phyloP scores from a whole-genome alignment of 805 yeast species.

The Kazachstania africana region DNA sequence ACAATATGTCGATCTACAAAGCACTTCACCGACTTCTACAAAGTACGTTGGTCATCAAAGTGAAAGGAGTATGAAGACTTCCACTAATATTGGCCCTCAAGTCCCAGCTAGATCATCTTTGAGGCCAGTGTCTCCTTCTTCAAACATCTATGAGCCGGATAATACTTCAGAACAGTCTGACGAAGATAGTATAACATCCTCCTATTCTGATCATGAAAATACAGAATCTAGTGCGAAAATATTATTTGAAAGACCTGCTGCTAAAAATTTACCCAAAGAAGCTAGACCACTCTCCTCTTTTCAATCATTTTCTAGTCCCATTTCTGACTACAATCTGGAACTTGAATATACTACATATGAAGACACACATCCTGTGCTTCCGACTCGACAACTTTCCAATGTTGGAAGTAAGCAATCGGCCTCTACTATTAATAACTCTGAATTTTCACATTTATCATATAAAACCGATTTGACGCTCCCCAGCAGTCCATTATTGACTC shows the following conservation, averaged over 20 bases:
- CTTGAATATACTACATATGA: no score
- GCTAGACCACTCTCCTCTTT: slow-evolving; percentile 19
- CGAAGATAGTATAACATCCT: no score
- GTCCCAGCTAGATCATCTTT: slow-evolving; percentile 10
- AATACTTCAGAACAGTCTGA: background rate
- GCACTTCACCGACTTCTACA: no score
- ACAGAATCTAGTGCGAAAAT: slow-evolving; percentile 10
- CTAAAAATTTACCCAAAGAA: background rate
- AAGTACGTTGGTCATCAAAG: no score
- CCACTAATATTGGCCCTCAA: no score
- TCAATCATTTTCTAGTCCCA: slow-evolving; percentile 10
- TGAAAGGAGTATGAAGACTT: no score
- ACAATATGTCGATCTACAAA: no score
- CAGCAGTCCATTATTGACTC: no score
- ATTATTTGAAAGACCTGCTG: slow-evolving; percentile 4
- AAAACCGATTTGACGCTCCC: slow-evolving; percentile 10
- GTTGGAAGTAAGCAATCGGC: background rate
- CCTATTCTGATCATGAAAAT: no score
- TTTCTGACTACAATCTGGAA: no score
- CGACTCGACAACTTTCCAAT: slow-evolving; percentile 1
- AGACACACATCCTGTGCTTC: no score
- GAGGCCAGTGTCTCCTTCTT: slow-evolving; percentile 6
- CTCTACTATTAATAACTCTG: slow-evolving; percentile 11
- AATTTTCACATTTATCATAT: slow-evolving; percentile 15
- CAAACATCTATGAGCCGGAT: background rate